Percentiles rank a stretch among this genome's conserved stretches.
phyloP scores from a whole-genome alignment of 116 monocot genomes.

The Dioscorea cayenensis region DNA sequence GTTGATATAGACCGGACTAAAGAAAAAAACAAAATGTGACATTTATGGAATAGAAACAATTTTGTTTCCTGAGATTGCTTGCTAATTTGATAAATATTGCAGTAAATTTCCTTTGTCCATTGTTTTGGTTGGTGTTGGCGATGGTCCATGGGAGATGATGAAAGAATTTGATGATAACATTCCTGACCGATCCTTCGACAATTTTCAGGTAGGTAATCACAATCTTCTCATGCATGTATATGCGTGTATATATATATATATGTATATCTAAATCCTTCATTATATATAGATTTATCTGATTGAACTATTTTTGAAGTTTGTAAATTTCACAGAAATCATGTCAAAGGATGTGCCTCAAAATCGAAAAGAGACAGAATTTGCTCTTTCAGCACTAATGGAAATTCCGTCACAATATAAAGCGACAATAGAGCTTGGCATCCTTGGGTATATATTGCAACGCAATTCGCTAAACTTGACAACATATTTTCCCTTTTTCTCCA shows the following conservation, averaged over 20 bases:
- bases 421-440: slow-evolving; percentile 53
- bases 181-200: slow-evolving; percentile 51
- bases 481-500: no score
- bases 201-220: slow-evolving; percentile 45
- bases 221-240: background rate
- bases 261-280: background rate
- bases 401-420: slow-evolving; percentile 88
- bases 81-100: slow-evolving; percentile 2
- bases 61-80: no score
- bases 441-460: slow-evolving; percentile 2
- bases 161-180: slow-evolving; percentile 70
- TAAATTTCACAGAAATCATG: slow-evolving; percentile 94
- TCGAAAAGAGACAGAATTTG: slow-evolving; percentile 81
- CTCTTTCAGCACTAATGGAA: slow-evolving; percentile 86
- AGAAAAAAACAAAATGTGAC: no score
- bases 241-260: background rate
- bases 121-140: slow-evolving; percentile 57
- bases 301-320: slow-evolving; percentile 44
- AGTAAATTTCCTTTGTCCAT: slow-evolving; percentile 62
- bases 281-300: background rate
- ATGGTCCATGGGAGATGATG: slow-evolving; percentile 71
- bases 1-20: no score
- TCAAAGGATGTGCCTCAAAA: slow-evolving; percentile 37
- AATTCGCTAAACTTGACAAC: background rate
- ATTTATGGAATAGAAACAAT: no score